phyloP scores from a whole-genome alignment of 225 moss, liverwort and hornwort genomes.

The Neckera pumila region DNA sequence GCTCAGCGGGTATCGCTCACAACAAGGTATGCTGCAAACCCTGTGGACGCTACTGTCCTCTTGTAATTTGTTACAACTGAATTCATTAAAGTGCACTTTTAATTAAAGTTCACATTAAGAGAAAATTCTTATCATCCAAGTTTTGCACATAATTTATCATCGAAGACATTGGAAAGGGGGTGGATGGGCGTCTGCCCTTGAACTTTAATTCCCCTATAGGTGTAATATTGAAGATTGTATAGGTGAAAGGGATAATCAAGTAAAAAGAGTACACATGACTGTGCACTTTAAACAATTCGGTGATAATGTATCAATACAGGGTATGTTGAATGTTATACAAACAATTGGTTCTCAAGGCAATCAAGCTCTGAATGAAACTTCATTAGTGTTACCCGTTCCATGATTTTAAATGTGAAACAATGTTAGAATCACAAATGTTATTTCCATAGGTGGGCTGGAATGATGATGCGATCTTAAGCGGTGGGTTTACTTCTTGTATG shows the following conservation, averaged over 20 bases:
- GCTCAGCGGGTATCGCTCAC: slow-evolving; percentile 89
- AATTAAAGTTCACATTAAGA: not conserved
- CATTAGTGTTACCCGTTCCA: not conserved
- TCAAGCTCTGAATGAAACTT: not conserved
- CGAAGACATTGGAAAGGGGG: not conserved
- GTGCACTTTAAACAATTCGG: not conserved
- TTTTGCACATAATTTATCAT: not conserved
- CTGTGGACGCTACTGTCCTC: not conserved
- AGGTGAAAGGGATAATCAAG: not conserved
- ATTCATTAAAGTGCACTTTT: not conserved
- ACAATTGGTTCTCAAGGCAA: not conserved
- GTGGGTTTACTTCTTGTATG: not conserved
- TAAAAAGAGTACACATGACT: not conserved
- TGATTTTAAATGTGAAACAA: not conserved
- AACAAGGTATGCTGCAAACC: slow-evolving; percentile 47
- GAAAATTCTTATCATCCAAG: not conserved
- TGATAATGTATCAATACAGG: not conserved
- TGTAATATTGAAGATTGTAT: not conserved
- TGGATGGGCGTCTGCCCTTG: not conserved
- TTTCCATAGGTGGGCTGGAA: not conserved
- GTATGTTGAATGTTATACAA: not conserved
- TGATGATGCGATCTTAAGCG: not conserved
- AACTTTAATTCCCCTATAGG: not conserved
- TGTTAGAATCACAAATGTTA: not conserved
- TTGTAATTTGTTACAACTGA: not conserved